Evolutionary conservation across 805 yeast species (phyloP), one percentile per base, ranked within the genome.

Genomic region (Wickerhamiella parazyma): DNA sequence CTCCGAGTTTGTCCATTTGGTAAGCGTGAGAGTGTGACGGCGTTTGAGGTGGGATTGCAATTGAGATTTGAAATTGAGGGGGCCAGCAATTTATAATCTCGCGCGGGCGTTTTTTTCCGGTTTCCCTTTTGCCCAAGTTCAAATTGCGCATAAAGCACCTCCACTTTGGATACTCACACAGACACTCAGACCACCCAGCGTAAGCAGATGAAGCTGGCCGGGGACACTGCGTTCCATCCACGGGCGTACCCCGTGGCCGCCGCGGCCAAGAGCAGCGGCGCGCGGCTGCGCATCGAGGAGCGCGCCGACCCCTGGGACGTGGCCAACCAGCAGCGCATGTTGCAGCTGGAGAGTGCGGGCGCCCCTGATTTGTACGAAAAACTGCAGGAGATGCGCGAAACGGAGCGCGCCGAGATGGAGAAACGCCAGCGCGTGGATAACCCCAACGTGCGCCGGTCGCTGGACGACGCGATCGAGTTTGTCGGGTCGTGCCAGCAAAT

Each of bases 401-500:
- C 57, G 6, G 97, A 87, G 61, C 67, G 97, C 46, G 62, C 63
- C 35, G 69, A 74, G 44, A 86, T 87, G 95, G 95, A 86, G 55
- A 61, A 66, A 1, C 63, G 75, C 45, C 93, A 93, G 1, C 64
- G 85, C 3, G 95, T 91, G 3, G 98, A 91, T 59, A 79, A 78
- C 36, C 94, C 84, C 50, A 86, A 85, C 49, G 75, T 73, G 0
- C 74, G 85, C 34, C 85, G 86, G 60, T 77, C 79, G 44, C 67
- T 91, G n/a, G 77, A 74, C 48, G 94, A 89, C 48, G 98, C 97
- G 1, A 84, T 91, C 41, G 60, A 71, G 2, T 91, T 91, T 56
- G 73, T 75, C 46, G 99, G 99, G 3, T 72, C 94, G 1, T 91
- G 98, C 60, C 59, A 66, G 36, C 94, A 85, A 48, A 91, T 89